Evolutionary conservation across 2,329 filamentous ascomycete species (phyloP).

Genomic region (Aspergillus niger): DNA sequence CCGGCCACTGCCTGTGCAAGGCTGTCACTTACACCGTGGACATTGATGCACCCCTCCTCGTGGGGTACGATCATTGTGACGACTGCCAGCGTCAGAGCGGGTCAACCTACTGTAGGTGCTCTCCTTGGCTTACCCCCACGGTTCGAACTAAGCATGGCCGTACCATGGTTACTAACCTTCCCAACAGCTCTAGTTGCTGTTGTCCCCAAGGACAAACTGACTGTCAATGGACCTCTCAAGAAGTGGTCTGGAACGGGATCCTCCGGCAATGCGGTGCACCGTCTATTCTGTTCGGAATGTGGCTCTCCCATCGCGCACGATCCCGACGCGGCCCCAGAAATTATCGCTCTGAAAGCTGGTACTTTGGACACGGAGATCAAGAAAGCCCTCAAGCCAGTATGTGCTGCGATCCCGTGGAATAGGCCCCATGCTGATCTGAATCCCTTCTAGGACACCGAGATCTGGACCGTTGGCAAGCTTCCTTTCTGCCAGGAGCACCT

Average conservation of each 20-base stretch:
- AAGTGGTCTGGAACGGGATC: conserved; percentile 61
- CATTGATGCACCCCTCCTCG: conserved; percentile 40
- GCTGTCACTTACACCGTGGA: conserved; percentile 68
- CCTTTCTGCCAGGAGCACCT: conserved; percentile 69
- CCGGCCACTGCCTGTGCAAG: conserved; percentile 71
- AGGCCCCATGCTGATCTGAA: background rate
- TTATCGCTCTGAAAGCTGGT: conserved; percentile 70
- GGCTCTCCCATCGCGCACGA: conserved; percentile 71
- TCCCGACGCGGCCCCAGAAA: conserved; percentile 68
- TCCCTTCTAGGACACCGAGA: conserved; percentile 59
- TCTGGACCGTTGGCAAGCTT: conserved; percentile 69
- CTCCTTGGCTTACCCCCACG: background rate
- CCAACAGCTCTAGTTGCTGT: conserved; percentile 62
- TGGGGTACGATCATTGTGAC: conserved; percentile 71
- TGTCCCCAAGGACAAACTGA: conserved; percentile 67
- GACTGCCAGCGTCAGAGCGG: conserved; percentile 71
- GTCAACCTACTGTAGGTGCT: conserved; percentile 60
- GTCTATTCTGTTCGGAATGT: conserved; percentile 70
- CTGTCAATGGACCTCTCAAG: conserved; percentile 65
- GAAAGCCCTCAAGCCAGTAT: conserved; percentile 64
- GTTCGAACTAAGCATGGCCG: background rate
- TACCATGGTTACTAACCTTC: conserved; percentile 5
- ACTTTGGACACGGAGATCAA: conserved; percentile 65
- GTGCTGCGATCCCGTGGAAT: conserved; percentile 4
- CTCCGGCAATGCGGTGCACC: conserved; percentile 66